A percentile compares a stretch with the other conserved stretches of the same genome.
These are phyloP conservation scores for Trypanosoma avium DNA, from an alignment of 208 protist species.

Conservation along the genomic window DNA sequence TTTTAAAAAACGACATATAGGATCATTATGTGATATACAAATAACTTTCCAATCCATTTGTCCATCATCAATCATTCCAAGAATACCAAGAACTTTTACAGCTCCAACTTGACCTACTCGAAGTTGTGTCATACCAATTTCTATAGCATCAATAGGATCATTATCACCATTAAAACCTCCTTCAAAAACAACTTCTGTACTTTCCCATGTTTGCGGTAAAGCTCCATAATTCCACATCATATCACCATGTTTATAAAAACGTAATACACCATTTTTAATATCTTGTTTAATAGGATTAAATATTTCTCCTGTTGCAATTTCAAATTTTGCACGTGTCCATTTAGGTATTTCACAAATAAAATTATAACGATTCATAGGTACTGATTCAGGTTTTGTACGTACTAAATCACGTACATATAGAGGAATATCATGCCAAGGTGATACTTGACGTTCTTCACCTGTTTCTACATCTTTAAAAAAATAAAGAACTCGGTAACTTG, in stretches of 20 bases:
- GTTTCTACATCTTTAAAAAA: constrained; percentile 89
- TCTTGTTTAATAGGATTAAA: constrained; percentile 97
- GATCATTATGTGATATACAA: constrained; percentile 90
- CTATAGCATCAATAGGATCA: constrained; percentile 91
- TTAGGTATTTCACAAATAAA: constrained; percentile 95
- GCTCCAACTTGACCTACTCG: constrained; percentile 77
- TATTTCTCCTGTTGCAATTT: constrained; percentile 93
- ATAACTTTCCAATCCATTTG: constrained; percentile 96
- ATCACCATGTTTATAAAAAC: constrained; percentile 95
- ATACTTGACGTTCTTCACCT: constrained; percentile 67
- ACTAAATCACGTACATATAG: constrained; percentile 85
- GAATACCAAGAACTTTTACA: constrained; percentile 89
- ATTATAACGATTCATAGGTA: constrained; percentile 88
- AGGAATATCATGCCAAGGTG: constrained; percentile 93
- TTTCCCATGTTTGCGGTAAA: constrained; percentile 96
- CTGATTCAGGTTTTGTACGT: constrained; percentile 79
- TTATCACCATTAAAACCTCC: constrained; percentile 86
- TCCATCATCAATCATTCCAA: constrained; percentile 94
- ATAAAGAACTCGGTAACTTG: constrained; percentile 91
- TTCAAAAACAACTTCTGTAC: constrained; percentile 88
- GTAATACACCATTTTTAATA: constrained; percentile 94
- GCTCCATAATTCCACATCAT: constrained; percentile 97
- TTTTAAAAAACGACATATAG: constrained; percentile 85
- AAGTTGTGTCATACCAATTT: constrained; percentile 89
- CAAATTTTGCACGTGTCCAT: constrained; percentile 95